These are phyloP conservation scores for Colletotrichum brevisporum DNA, from an alignment of 2,329 filamentous ascomycete genomes.

Conservation along the genomic window DNA sequence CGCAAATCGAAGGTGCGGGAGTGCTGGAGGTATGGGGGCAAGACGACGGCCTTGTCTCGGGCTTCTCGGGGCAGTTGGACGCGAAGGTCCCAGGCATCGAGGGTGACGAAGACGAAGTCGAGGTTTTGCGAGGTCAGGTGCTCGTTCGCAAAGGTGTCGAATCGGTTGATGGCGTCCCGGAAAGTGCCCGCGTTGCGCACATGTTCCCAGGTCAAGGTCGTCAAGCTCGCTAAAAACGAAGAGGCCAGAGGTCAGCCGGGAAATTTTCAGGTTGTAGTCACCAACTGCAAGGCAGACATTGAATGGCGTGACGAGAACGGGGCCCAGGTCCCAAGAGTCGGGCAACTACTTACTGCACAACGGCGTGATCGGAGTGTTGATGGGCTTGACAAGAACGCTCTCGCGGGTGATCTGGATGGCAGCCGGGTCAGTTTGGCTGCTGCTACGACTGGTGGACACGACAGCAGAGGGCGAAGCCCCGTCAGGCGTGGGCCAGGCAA, in stretches of 20 bases:
- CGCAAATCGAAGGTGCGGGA: conserved; percentile 97
- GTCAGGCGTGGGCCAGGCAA: conserved; percentile 22
- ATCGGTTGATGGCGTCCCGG: conserved; percentile 94
- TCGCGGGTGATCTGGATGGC: conserved; percentile 85
- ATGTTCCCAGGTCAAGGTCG: conserved; percentile 98
- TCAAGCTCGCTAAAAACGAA: conserved; percentile 83
- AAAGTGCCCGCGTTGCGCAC: conserved; percentile 97
- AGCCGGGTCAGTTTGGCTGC: conserved; percentile 36
- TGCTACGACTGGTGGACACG: conserved; percentile 19
- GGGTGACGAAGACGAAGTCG: conserved; percentile 97
- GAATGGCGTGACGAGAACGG: conserved; percentile 32
- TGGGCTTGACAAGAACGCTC: conserved; percentile 96
- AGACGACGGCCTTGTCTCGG: conserved; percentile 96
- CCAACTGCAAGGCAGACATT: conserved; percentile 34
- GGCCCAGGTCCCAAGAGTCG: conserved; percentile 35
- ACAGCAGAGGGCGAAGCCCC: conserved; percentile 12
- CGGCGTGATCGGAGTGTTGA: conserved; percentile 98
- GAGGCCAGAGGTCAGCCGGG: conserved; percentile 42
- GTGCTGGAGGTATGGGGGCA: conserved; percentile 97
- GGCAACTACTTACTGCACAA: conserved; percentile 88
- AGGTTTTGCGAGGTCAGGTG: conserved; percentile 91
- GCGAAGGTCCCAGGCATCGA: conserved; percentile 98
- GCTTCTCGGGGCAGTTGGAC: conserved; percentile 98
- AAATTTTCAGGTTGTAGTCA: conserved; percentile 45
- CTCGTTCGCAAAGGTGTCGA: conserved; percentile 93